Evolutionary conservation across 176 grass and related monocot species (phyloP).

Genomic region (Triticum dicoccoides): DNA sequence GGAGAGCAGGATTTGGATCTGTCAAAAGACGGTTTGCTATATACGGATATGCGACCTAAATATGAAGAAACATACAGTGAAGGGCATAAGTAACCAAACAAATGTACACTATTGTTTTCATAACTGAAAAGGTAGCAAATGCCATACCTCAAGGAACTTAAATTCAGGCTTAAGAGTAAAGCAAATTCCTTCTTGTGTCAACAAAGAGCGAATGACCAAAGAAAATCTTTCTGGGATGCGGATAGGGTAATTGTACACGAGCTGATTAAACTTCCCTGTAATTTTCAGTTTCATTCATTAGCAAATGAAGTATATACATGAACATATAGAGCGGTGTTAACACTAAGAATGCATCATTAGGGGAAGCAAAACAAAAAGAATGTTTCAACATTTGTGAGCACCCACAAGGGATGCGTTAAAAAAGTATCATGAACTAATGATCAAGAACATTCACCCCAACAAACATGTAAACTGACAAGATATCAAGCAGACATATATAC

Average conservation of each 20-base stretch:
- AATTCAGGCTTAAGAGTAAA: conserved; percentile 90
- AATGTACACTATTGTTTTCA: neutral
- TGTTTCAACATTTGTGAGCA: conserved; percentile 13
- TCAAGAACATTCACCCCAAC: neutral
- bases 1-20: conserved; percentile 95
- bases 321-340: conserved; percentile 12
- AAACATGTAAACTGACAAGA: neutral
- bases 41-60: conserved; percentile 97
- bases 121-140: conserved; percentile 13
- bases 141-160: conserved; percentile 94
- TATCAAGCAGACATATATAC: neutral
- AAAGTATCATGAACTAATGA: neutral
- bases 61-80: conserved; percentile 29
- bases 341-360: conserved; percentile 17
- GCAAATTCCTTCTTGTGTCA: conserved; percentile 98
- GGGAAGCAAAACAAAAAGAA: conserved; percentile 1
- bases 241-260: conserved; percentile 95
- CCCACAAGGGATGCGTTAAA: neutral
- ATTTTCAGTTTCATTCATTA: conserved; percentile 32
- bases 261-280: conserved; percentile 96
- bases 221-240: conserved; percentile 98
- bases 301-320: neutral
- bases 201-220: conserved; percentile 95
- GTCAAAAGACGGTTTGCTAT: conserved; percentile 93
- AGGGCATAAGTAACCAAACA: conserved; percentile 10